These are phyloP conservation scores for Calocera cornea DNA, from an alignment of 768 basidiomycete genomes.

Conservation along the genomic window DNA sequence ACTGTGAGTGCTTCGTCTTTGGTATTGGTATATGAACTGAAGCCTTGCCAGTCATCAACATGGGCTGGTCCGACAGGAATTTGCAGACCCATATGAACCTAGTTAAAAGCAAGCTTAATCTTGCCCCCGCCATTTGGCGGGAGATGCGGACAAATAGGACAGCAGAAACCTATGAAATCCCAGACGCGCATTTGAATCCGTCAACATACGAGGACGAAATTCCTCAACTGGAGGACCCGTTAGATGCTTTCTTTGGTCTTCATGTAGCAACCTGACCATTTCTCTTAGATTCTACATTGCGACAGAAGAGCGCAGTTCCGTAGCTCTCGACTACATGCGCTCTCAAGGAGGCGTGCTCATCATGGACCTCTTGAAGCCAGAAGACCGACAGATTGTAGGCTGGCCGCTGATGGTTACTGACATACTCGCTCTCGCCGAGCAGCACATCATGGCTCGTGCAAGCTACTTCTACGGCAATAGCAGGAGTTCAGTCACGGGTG, in stretches of 20 bases:
- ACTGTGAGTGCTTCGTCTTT: conserved; percentile 23
- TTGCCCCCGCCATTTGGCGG: background rate
- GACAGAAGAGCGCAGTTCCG: conserved; percentile 13
- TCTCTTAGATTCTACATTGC: conserved; percentile 12
- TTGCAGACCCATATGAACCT: conserved; percentile 24
- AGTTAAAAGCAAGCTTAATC: background rate
- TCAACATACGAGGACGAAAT: background rate
- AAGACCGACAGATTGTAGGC: conserved; percentile 23
- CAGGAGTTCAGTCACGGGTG: conserved; percentile 29
- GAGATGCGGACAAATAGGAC: background rate
- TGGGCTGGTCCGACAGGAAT: conserved; percentile 22
- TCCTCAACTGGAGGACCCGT: conserved; percentile 9
- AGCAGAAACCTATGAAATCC: background rate
- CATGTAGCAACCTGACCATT: background rate
- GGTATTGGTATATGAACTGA: background rate
- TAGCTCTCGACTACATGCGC: conserved; percentile 10
- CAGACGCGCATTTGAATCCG: background rate
- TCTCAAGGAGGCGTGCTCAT: conserved; percentile 11
- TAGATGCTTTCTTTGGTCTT: background rate
- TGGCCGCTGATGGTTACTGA: conserved; percentile 35
- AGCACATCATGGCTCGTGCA: conserved; percentile 25
- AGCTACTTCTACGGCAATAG: conserved; percentile 30
- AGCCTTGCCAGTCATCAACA: conserved; percentile 17
- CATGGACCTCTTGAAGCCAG: conserved; percentile 9
- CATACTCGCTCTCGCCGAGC: conserved; percentile 32